A percentile compares a stretch with the other conserved stretches of the same genome.
phyloP scores from a whole-genome alignment of 768 basidiomycete species.

The Coprinopsis marcescibilis region DNA sequence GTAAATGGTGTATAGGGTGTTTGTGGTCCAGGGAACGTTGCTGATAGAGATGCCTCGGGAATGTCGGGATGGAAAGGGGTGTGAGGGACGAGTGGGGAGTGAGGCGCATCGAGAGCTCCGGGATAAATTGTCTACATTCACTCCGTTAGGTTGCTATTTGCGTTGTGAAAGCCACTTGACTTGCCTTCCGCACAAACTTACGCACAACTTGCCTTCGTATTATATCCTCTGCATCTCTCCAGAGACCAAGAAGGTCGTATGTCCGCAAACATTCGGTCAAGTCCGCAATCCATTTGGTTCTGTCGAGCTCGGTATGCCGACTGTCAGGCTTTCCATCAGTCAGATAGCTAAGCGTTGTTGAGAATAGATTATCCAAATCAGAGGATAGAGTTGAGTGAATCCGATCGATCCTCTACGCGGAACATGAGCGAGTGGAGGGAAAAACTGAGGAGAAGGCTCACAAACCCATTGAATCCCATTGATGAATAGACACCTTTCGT shows the following conservation, averaged over 20 bases:
- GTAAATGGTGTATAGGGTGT: conserved; percentile 51
- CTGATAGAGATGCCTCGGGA: conserved; percentile 20
- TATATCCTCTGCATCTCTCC: conserved; percentile 87
- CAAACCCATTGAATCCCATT: conserved; percentile 82
- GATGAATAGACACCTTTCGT: conserved; percentile 74
- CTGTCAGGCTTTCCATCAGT: conserved; percentile 41
- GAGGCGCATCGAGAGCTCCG: conserved; percentile 60
- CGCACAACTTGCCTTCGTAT: conserved; percentile 66
- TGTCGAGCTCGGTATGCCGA: conserved; percentile 58
- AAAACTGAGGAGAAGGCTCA: conserved; percentile 19
- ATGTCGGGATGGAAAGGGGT: conserved; percentile 54
- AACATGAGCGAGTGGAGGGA: conserved; percentile 9
- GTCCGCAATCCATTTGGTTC: conserved; percentile 55
- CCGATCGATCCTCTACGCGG: conserved; percentile 65
- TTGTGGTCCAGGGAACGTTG: conserved; percentile 28
- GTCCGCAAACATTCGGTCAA: conserved; percentile 73
- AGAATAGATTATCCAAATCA: conserved; percentile 81
- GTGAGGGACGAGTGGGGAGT: conserved; percentile 71
- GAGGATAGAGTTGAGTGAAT: conserved; percentile 81
- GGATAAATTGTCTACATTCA: conserved; percentile 62
- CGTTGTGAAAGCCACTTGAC: conserved; percentile 10
- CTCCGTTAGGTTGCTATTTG: conserved; percentile 6
- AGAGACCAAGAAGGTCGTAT: conserved; percentile 75
- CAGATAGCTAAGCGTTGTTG: conserved; percentile 49
- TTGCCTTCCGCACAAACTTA: conserved; percentile 72